Base-by-base conservation (phyloP, 139 green algal species). In the Coccomyxa sp. region DNA sequence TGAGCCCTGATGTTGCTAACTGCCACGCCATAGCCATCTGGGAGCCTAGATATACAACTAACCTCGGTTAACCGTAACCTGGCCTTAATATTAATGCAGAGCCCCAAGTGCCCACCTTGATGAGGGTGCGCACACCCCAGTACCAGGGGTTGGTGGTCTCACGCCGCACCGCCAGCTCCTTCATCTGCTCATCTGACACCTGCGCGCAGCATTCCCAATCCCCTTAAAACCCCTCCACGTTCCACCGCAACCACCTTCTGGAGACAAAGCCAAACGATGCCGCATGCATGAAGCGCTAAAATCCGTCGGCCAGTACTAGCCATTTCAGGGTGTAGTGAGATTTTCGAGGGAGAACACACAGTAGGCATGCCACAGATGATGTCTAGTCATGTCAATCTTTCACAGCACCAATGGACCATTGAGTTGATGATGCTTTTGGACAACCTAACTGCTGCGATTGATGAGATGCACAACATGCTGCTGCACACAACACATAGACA, bases 101-200 rank as follows among this genome's bases (percentile, higher is more conserved):
- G 66, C 66, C 23, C 10, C 21, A 74, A 74, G 1, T 3, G 21
- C 71, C 0, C 31, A 77, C 71, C 87, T 91, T 88, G 79, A 87
- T 30, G 51, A 84, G 57, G 25, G 68, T 84, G 3, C 31, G 74
- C 21, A 84, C 23, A 25, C 51, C 81, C 71, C 74, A 95, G 90
- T 90, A 97, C 81, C 86, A 91, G 17, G 94, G 94, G 16, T 93
- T 97, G 23, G 91, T 87, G 7, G 94, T 97, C 59, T 86, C 90
- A 0, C 75, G 83, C 74, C 57, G 86, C 13, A 92, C 89, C 30
- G 86, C 81, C 67, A 97, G 90, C 82, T 96, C 87, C 67, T 84
- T 82, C 57, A 85, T 31, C 71, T 77, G 71, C 71, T 77, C 71
- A 3, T 77, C 71, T 12, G 71, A 77, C 71, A 77, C 71, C 71